Conservation (phyloP, 1,139 yeast genomes). For the Schizosaccharomyces versatilis region DNA sequence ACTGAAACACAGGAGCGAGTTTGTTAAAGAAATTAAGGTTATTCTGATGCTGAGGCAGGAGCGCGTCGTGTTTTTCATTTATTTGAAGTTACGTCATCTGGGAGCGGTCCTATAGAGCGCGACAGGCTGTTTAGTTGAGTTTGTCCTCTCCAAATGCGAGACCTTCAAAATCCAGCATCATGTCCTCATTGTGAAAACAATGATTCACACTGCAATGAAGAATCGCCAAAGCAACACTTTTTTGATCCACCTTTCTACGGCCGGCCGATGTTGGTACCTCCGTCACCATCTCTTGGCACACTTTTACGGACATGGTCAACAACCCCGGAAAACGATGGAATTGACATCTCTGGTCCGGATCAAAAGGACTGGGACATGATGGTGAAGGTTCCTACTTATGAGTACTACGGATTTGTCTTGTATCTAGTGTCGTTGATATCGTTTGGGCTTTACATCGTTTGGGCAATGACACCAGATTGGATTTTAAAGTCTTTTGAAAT, state of each 20-base stretch:
- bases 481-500: constrained; percentile 34
- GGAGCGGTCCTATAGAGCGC: too few relatives aligned
- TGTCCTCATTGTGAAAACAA: too few relatives aligned
- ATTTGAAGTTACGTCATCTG: too few relatives aligned
- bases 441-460: constrained; percentile 28
- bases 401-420: constrained; percentile 11
- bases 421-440: constrained; percentile 9
- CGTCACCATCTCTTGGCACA: neutral
- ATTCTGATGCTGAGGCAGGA: too few relatives aligned
- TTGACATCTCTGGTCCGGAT: neutral
- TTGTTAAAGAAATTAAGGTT: too few relatives aligned
- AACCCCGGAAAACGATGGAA: constrained; percentile 1
- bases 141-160: too few relatives aligned
- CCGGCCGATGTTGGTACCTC: constrained; percentile 2
- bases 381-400: constrained; percentile 10
- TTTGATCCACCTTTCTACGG: constrained; percentile 4
- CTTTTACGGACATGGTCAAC: constrained; percentile 1
- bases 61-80: too few relatives aligned
- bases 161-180: too few relatives aligned
- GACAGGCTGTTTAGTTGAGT: too few relatives aligned
- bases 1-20: too few relatives aligned
- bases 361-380: neutral
- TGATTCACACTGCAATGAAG: too few relatives aligned
- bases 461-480: constrained; percentile 48
- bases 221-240: neutral